These are phyloP conservation scores for Ogataea ganodermae DNA, from an alignment of 805 yeast genomes.

Conservation along the genomic window DNA sequence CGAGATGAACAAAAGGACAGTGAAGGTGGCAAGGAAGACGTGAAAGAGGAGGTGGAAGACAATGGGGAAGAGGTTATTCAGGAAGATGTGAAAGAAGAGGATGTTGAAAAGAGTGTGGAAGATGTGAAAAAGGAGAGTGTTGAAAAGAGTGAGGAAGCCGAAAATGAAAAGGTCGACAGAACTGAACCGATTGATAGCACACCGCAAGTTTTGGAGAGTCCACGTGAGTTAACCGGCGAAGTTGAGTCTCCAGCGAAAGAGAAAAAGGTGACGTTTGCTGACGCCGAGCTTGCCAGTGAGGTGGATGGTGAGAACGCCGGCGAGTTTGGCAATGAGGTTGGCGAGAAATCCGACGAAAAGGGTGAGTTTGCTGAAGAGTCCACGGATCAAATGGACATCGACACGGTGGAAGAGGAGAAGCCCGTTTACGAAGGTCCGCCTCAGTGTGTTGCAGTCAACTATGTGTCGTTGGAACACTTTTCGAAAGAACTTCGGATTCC, in stretches of 20 bases:
- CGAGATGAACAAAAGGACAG: slow-evolving; percentile 11
- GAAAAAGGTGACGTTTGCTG: too few species aligned
- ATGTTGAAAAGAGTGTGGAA: background rate
- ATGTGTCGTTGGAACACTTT: slow-evolving; percentile 55
- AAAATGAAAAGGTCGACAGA: too few species aligned
- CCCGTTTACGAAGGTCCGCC: slow-evolving; percentile 64
- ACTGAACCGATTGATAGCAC: slow-evolving; percentile 4
- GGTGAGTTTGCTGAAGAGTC: slow-evolving; percentile 19
- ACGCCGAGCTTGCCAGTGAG: too few species aligned
- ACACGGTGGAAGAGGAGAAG: slow-evolving; percentile 3
- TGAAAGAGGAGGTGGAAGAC: slow-evolving; percentile 27
- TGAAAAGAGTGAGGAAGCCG: slow-evolving; percentile 31
- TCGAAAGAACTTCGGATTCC: slow-evolving; percentile 30
- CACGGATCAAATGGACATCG: slow-evolving; percentile 4
- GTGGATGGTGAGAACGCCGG: too few species aligned
- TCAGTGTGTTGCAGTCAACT: slow-evolving; percentile 58
- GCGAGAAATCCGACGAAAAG: too few species aligned
- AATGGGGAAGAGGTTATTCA: slow-evolving; percentile 11
- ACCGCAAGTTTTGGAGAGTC: background rate
- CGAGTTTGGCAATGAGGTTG: too few species aligned
- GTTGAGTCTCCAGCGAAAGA: slow-evolving; percentile 5
- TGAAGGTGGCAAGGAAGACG: too few species aligned
- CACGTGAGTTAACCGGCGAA: too few species aligned
- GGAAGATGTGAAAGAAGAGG: background rate
- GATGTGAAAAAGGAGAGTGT: slow-evolving; percentile 33